Conservation (phyloP, 768 basidiomycete genomes). For the Tricholoma hemisulphureum region DNA sequence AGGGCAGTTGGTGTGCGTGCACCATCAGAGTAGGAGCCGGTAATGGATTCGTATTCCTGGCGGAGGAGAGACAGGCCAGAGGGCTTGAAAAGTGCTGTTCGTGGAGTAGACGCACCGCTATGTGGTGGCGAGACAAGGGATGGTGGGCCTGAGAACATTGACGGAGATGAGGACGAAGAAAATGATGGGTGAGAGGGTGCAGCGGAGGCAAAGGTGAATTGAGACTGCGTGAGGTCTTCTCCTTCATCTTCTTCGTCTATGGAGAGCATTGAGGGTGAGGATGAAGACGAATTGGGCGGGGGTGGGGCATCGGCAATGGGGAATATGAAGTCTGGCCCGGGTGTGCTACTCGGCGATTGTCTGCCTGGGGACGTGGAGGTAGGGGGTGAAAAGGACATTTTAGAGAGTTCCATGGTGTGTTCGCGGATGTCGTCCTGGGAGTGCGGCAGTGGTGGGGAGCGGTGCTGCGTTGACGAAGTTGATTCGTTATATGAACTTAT, state of each 20-base stretch:
- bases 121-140: constrained; percentile 14
- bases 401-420: constrained; percentile 64
- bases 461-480: constrained; percentile 7
- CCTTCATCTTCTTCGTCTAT: background rate
- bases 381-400: constrained; percentile 39
- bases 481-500: constrained; percentile 17
- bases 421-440: constrained; percentile 65
- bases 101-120: constrained; percentile 16
- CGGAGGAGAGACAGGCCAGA: constrained; percentile 42
- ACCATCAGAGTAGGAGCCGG: constrained; percentile 9
- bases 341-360: background rate
- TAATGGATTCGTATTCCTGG: constrained; percentile 13
- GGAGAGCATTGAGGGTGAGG: constrained; percentile 8
- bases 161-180: constrained; percentile 11
- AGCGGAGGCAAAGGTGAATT: constrained; percentile 13
- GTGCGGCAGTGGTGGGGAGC: constrained; percentile 36
- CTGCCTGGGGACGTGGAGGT: constrained; percentile 1
- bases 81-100: constrained; percentile 21
- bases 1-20: constrained; percentile 13
- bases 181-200: constrained; percentile 9
- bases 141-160: background rate
- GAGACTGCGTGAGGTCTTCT: constrained; percentile 12
- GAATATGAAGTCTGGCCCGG: constrained; percentile 31
- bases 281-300: constrained; percentile 3
- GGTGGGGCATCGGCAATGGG: constrained; percentile 19